These are phyloP conservation scores for Botryotinia convoluta DNA, from an alignment of 2,329 filamentous ascomycete genomes.

Conservation along the genomic window DNA sequence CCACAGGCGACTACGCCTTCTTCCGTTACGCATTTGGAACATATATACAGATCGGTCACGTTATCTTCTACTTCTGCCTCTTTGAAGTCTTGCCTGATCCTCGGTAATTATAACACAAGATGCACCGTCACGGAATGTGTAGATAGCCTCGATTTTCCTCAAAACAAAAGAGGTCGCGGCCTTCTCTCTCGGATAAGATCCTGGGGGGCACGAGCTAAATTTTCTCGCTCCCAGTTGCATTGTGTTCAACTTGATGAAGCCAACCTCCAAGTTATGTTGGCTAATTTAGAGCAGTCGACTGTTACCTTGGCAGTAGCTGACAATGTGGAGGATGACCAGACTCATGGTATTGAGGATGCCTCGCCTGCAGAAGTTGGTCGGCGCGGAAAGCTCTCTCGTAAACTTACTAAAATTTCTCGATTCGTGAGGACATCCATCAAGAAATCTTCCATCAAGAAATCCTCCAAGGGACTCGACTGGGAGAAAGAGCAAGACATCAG, in stretches of 20 bases:
- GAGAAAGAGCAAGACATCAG: background rate
- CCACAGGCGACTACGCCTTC: background rate
- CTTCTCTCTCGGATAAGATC: background rate
- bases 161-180: background rate
- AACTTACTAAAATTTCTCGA: background rate
- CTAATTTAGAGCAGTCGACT: background rate
- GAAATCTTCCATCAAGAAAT: background rate
- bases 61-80: background rate
- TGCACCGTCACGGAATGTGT: background rate
- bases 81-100: background rate
- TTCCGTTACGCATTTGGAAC: background rate
- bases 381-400: background rate
- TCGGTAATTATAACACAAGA: background rate
- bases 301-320: rapidly evolving
- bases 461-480: background rate
- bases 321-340: background rate
- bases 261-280: rapidly evolving
- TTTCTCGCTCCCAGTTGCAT: background rate
- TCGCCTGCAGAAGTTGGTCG: background rate
- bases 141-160: background rate
- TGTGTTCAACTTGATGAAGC: background rate
- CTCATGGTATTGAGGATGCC: background rate
- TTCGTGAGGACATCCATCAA: background rate
- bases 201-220: background rate
- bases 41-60: background rate